Base-by-base conservation (phyloP, 768 basidiomycete genomes). In the Trametes villosa region DNA sequence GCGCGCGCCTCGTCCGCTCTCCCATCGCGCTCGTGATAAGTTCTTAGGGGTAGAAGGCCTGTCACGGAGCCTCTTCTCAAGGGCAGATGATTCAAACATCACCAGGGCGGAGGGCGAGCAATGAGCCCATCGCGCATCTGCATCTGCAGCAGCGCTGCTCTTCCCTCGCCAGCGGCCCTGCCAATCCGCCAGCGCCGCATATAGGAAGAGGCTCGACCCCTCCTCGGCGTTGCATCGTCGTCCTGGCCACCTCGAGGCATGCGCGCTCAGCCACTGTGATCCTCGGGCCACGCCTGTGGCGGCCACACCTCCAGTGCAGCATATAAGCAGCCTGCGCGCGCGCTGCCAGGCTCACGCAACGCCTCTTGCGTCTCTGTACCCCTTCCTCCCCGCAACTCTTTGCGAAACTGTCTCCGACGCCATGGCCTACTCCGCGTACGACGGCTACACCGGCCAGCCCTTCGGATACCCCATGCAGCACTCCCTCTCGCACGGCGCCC, bases 381-480 rank as follows among this genome's bases (percentile, higher is more conserved):
- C 57, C 31, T 29, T 51, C 36, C 46, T 53, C n/a, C 59, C 57
- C 51, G 55, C 36, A 12, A 18, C 29, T 24, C 9, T 20, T 12
- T 13, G 31, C 24, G n/a, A n/a, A n/a, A n/a, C n/a, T n/a, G n/a
- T n/a, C 42, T 60, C 54, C 54, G 57, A 42, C 60, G 67, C 68
- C 31, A 80, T 80, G 78, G 74, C 78, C 4, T 80, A 81, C 71
- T 60, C 74, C 22, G 65, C 70, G 38, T 80, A 80, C 73, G 78
- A 79, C 65, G 67, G 74, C 6, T 75, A 77, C 69, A 71, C 71
- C 65, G 54, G 63, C 72, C 51, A 65, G 71, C 70, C 76, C 36
- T 7, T 15, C 71, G 74, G 70, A 47, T 79, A 78, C 58, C 63
- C 68, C 9, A 6, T 60, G 64, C 71, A 57, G 45, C 67, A 67